Conservation (phyloP, 306 rosid genomes). For the Chamaecrista fasciculata region DNA sequence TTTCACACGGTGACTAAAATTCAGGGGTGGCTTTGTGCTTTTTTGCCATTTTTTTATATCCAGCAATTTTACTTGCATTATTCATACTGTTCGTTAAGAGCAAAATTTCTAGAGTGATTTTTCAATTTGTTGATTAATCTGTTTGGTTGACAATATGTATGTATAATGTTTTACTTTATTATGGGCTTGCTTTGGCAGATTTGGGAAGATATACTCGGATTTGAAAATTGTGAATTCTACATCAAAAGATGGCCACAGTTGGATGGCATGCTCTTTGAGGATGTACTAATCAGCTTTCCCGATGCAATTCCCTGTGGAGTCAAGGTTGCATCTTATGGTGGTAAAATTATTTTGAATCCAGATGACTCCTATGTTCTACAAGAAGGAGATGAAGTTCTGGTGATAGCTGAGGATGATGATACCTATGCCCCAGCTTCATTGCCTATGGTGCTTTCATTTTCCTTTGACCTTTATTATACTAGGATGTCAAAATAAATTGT, state of each 20-base stretch:
- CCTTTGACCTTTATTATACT: slow-evolving; percentile 18
- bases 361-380: slow-evolving; percentile 79
- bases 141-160: slow-evolving; percentile 15
- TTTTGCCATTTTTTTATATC: too few species aligned
- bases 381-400: slow-evolving; percentile 89
- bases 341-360: slow-evolving; percentile 79
- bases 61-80: too few species aligned
- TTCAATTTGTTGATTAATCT: not conserved
- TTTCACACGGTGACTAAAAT: too few species aligned
- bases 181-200: slow-evolving; percentile 55
- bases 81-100: slow-evolving; percentile 18
- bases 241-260: slow-evolving; percentile 88
- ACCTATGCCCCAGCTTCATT: slow-evolving; percentile 74
- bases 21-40: too few species aligned
- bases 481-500: slow-evolving; percentile 22
- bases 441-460: slow-evolving; percentile 70
- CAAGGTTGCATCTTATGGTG: slow-evolving; percentile 74
- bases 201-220: slow-evolving; percentile 96
- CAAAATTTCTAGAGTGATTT: not conserved
- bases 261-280: slow-evolving; percentile 79
- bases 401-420: slow-evolving; percentile 91
- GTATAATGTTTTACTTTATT: slow-evolving; percentile 1
- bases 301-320: slow-evolving; percentile 94
- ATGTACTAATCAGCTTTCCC: slow-evolving; percentile 74
- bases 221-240: slow-evolving; percentile 93